Evolutionary conservation across 257 asterid genomes (phyloP), one percentile per base, ranked within the genome.

Genomic region (Plantago major): DNA sequence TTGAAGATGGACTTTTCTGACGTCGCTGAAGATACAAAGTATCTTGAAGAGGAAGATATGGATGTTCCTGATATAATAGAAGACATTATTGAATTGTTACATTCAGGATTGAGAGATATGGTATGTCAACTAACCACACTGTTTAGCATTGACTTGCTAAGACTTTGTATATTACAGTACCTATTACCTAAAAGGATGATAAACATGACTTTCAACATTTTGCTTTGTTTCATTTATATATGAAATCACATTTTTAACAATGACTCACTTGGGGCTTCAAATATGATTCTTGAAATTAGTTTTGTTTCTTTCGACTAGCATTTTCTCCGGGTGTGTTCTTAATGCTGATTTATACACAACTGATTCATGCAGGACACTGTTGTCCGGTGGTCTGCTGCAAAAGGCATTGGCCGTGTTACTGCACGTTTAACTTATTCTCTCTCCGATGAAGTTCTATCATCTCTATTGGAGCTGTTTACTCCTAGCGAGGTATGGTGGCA

Each of bases 381-480:
- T 38, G 99, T 92, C 58, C 87, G 99, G 59, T 92, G 99, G 99
- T 92, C 99, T 69, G 95, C 97, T 68, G 99, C 99, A 67, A 92
- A 92, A 80, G 99, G 99, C 66, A 73, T 92, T 71, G 99, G 99
- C 65, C 96, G 99, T 16, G 77, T 89, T 65, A 75, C 95, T 51
- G 83, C 99, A 68, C 87, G 87, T 53, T 74, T 93, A 66, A 84
- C 94, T 59, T 79, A 80, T 68, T 66, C 81, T 45, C 97, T 93
- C 63, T 82, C 88, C 7, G 95, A 82, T 75, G 97, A 93, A 76
- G 85, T 93, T 71, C 85, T 93, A 64, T 88, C 94, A 72, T 93
- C 97, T 66, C 81, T 89, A 53, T 73, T 89, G 79, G 99, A 93
- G 82, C 96, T 87, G 54, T 93, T 93, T 78, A 84, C 96, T 72